These are phyloP conservation scores for Phytomonas francai DNA, from an alignment of 208 protist genomes.

Conservation along the genomic window DNA sequence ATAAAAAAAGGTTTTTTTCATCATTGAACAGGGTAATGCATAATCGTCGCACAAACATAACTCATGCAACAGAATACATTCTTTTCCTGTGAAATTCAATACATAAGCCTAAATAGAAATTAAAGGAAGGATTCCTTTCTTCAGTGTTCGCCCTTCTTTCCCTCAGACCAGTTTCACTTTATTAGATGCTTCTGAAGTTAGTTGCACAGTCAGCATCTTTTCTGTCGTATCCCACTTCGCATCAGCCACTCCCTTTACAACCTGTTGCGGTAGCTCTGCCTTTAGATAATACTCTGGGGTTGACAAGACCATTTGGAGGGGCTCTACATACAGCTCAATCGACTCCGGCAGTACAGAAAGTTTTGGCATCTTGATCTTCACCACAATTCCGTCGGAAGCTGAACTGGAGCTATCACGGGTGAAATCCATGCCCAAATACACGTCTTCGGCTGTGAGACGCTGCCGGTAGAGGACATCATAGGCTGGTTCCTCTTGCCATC, in stretches of 20 bases:
- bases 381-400: constrained; percentile 60
- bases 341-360: neutral
- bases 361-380: constrained; percentile 61
- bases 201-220: constrained; percentile 46
- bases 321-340: constrained; percentile 58
- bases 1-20: neutral
- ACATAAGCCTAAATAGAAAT: neutral
- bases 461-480: constrained; percentile 79
- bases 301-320: constrained; percentile 16
- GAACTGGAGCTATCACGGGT: constrained; percentile 40
- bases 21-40: neutral
- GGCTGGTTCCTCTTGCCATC: constrained; percentile 32
- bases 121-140: neutral
- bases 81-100: neutral
- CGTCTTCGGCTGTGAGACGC: constrained; percentile 68
- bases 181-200: constrained; percentile 28
- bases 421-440: constrained; percentile 78
- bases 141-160: constrained; percentile 1
- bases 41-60: neutral
- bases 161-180: constrained; percentile 21
- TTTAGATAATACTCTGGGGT: constrained; percentile 49
- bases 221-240: constrained; percentile 63
- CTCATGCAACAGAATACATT: neutral
- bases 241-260: constrained; percentile 38
- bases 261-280: constrained; percentile 49